Evolutionary conservation across 768 basidiomycete genomes (phyloP), one percentile per base, ranked within the genome.

Genomic region (Pulveroboletus frians): DNA sequence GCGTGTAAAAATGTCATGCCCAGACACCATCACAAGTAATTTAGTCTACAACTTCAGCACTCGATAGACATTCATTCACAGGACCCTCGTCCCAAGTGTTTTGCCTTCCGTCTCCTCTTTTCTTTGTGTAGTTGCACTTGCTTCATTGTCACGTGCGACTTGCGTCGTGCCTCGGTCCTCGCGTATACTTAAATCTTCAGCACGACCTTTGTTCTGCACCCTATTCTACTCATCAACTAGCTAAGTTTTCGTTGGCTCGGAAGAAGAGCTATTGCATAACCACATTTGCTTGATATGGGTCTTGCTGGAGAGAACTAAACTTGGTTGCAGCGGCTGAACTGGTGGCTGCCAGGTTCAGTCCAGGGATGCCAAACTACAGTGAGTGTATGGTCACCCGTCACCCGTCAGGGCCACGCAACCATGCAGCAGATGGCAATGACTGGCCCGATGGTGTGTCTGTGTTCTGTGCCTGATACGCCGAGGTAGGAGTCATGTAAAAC

Each of bases 1-100:
- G 57, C 13, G 46, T 54, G 17, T 67, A 59, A 32, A 44, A 53
- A 39, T 30, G 11, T 9, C 27, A 5, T 7, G 38, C 46, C 9
- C 26, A 37, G 4, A 30, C 6, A 9, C 8, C 17, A 20, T 18
- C 36, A 41, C 11, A 18, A 21, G 7, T 14, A 26, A 10, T 1
- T 18, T 41, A 34, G 26, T 21, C 32, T 6, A 20, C 15, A 36
- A 26, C 39, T 38, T n/a, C 18, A 21, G 15, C 9, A 45, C 15
- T n/a, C 23, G 27, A 36, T 39, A 14, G 9, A 38, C 8, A 27
- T 36, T 43, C 15, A 38, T 23, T 26, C 14, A 31, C 23, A 39
- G 37, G 32, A 30, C 14, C 13, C 27, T 34, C 15, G 11, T 14
- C 39, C 21, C 31, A 29, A 38, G 27, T 41, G 53, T 39, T 39